Percentiles rank a stretch among this genome's conserved stretches.
These are phyloP conservation scores for Phytophthora palmivora DNA, from an alignment of 352 stramenopile species.

Conservation along the genomic window DNA sequence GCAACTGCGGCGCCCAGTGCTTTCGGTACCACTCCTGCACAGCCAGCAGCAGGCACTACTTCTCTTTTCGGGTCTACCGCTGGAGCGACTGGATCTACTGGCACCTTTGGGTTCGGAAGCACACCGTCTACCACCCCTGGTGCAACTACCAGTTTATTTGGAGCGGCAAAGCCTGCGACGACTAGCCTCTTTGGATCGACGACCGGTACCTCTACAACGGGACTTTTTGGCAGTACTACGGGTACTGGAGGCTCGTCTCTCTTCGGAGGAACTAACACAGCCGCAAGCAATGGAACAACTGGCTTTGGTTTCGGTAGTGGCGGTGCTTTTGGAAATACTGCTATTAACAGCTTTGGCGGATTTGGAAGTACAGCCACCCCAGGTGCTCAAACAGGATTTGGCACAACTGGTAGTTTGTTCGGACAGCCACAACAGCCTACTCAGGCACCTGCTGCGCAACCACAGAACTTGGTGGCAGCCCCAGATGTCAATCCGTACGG, in stretches of 20 bases:
- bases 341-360: conserved; percentile 50
- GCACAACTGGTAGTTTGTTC: conserved; percentile 42
- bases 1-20: conserved; percentile 39
- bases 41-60: conserved; percentile 40
- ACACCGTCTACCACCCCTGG: conserved; percentile 32
- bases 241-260: conserved; percentile 45
- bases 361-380: conserved; percentile 46
- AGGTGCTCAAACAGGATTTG: conserved; percentile 40
- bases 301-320: conserved; percentile 50
- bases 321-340: conserved; percentile 45
- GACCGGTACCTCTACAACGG: conserved; percentile 24
- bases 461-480: conserved; percentile 61
- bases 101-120: conserved; percentile 53
- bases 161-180: conserved; percentile 43
- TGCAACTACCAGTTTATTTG: conserved; percentile 50
- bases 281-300: conserved; percentile 38
- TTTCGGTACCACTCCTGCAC: conserved; percentile 44
- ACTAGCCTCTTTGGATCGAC: conserved; percentile 50
- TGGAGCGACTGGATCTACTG: conserved; percentile 34
- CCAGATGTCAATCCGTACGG: conserved; percentile 68
- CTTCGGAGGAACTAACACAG: conserved; percentile 41
- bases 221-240: conserved; percentile 42
- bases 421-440: conserved; percentile 43
- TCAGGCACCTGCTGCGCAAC: conserved; percentile 38
- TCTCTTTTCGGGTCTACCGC: conserved; percentile 51